phyloP scores from a whole-genome alignment of 2,329 filamentous ascomycete genomes.

The Sclerotinia glacialis region DNA sequence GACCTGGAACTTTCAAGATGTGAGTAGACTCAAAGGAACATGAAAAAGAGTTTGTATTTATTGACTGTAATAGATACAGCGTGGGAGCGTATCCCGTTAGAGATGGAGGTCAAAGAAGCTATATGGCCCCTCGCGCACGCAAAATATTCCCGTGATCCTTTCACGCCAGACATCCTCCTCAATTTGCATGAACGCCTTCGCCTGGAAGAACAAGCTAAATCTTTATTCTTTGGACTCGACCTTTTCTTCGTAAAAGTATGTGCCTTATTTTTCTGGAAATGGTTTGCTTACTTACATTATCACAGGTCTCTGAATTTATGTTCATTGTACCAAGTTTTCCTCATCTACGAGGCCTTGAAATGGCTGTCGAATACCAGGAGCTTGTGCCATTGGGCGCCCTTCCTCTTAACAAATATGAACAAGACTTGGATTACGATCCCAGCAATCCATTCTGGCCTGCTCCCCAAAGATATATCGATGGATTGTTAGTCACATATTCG shows the following conservation, averaged over 20 bases:
- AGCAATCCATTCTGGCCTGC: slow-evolving; percentile 54
- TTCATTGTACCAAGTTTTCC: slow-evolving; percentile 55
- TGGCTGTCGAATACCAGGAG: slow-evolving; percentile 60
- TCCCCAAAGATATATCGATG: slow-evolving; percentile 58
- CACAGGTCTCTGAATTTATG: slow-evolving; percentile 60
- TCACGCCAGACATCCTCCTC: neutral
- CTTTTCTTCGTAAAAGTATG: slow-evolving; percentile 66
- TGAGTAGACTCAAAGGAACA: slow-evolving; percentile 41
- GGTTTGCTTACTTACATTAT: slow-evolving; percentile 19
- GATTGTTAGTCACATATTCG: slow-evolving; percentile 45
- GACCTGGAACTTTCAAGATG: slow-evolving; percentile 59
- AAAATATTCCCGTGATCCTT: slow-evolving; percentile 46
- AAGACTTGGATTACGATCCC: slow-evolving; percentile 54
- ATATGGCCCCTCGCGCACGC: slow-evolving; percentile 60
- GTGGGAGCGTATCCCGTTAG: slow-evolving; percentile 56
- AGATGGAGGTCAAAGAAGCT: slow-evolving; percentile 53
- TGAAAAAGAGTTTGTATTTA: neutral
- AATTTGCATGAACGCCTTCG: neutral
- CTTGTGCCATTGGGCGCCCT: slow-evolving; percentile 27
- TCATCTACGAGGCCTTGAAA: slow-evolving; percentile 55
- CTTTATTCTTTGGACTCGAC: slow-evolving; percentile 47
- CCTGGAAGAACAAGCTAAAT: slow-evolving; percentile 10
- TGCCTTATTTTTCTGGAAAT: neutral
- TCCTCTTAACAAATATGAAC: slow-evolving; percentile 52
- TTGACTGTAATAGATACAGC: slow-evolving; percentile 48